Evolutionary conservation across 495 filamentous ascomycete species (phyloP), one percentile per base, ranked within the genome.

Genomic region (Aspergillus sclerotiicarbonarius): DNA sequence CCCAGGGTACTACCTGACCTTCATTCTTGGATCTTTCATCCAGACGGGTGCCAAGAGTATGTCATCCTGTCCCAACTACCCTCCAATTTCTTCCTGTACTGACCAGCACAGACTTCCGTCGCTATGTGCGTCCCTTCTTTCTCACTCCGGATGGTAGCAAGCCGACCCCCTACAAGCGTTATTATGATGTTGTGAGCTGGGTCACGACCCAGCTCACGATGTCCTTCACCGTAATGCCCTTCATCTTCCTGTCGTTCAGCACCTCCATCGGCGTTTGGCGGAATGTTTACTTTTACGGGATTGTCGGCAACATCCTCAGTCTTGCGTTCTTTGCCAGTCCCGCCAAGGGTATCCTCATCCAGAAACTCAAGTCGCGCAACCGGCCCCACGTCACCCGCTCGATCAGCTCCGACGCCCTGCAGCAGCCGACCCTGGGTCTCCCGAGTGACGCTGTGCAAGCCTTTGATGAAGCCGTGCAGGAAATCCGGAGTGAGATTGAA

Each of bases 1-100:
- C 61, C 94, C 95, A 0, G 94, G 94, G 6, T 98, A 98, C 71
- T 98, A 98, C 71, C 69, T 98, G 49, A 80, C 90, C 8, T 98
- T 98, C 60, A 72, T 97, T 51, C 80, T 96, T 18, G 94, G 90
- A 2, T 88, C 89, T 18, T 90, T 98, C 60, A 80, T 96, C 39
- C 94, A 98, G 71, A 95, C 90, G 3, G 87, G 87, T 30, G 95
- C 95, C 9, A 98, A 98, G 78, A 90, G 93, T 96, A 81, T 59
- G 84, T 73, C 25, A 1, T 45, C 29, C 0, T 32, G 41, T 29
- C 33, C 16, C 18, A 31, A 20, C 43, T 48, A 33, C 20, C 35
- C 25, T 7, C 52, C 18, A 53, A 5, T 21, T n/a, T 39, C 6
- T 35, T 9, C 31, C 16, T 25, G 8, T 20, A 32, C n/a, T 54